These are phyloP conservation scores for Sphenostylis stenocarpa DNA, from an alignment of 306 rosid genomes.

Conservation along the genomic window DNA sequence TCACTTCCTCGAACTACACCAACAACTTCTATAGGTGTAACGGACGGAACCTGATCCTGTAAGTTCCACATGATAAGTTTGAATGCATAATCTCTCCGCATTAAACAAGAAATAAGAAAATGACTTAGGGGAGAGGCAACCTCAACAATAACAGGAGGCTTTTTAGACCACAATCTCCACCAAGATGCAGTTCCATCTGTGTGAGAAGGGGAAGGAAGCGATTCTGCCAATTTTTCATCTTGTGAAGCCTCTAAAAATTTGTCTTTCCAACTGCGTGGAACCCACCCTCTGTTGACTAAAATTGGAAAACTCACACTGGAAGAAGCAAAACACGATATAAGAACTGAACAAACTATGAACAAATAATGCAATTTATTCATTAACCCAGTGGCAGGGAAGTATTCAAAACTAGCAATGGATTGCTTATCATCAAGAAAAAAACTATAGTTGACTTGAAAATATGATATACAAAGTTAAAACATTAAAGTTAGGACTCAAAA, in stretches of 20 bases:
- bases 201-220: conserved; percentile 38
- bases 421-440: background rate
- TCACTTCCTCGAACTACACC: conserved; percentile 92
- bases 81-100: background rate
- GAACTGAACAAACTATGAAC: conserved; percentile 29
- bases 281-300: conserved; percentile 96
- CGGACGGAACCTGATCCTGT: conserved; percentile 58
- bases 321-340: conserved; percentile 27
- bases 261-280: conserved; percentile 91
- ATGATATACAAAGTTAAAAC: background rate
- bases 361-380: conserved; percentile 8
- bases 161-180: conserved; percentile 87
- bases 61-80: conserved; percentile 34
- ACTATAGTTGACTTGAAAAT: background rate
- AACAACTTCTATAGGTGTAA: conserved; percentile 57
- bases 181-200: conserved; percentile 57
- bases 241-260: conserved; percentile 47
- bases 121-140: conserved; percentile 38
- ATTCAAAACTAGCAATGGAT: conserved; percentile 6
- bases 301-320: conserved; percentile 67
- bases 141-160: conserved; percentile 47
- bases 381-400: background rate
- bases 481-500: background rate
- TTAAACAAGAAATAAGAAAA: conserved; percentile 9
- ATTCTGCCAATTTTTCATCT: conserved; percentile 40